phyloP scores from a whole-genome alignment of 345 rosid genomes.

The Mallotus nudiflorus region DNA sequence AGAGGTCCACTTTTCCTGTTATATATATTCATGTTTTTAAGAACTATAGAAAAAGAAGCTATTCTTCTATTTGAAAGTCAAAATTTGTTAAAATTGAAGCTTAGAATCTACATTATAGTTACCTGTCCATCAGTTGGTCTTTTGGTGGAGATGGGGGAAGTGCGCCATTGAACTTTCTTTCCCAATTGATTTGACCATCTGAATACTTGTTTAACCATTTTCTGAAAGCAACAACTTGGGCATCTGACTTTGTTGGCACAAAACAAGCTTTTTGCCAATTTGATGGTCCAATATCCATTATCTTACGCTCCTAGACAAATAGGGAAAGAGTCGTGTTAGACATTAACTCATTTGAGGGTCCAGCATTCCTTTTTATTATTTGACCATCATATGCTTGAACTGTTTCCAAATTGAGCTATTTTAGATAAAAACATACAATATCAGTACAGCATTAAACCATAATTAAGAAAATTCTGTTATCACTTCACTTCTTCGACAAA shows the following conservation, averaged over 20 bases:
- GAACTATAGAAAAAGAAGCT: no score
- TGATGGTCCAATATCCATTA: constrained; percentile 62
- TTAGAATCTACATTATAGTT: not conserved
- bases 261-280: constrained; percentile 90
- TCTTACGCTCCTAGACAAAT: constrained; percentile 64
- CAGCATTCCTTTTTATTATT: not conserved
- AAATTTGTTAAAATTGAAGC: no score
- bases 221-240: constrained; percentile 67
- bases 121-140: constrained; percentile 87
- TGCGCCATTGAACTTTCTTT: constrained; percentile 56
- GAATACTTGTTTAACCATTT: constrained; percentile 75
- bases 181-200: constrained; percentile 68
- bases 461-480: no score
- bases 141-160: constrained; percentile 76
- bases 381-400: not conserved
- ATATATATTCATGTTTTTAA: no score
- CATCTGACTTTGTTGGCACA: constrained; percentile 77
- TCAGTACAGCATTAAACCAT: no score
- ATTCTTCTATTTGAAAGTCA: no score
- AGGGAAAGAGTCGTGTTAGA: not conserved
- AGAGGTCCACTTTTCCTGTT: no score
- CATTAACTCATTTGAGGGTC: not conserved
- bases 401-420: no score
- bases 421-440: no score
- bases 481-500: no score